Base-by-base conservation (phyloP, 371 early-diverging fungal species). In the Mucor velutinosus region DNA sequence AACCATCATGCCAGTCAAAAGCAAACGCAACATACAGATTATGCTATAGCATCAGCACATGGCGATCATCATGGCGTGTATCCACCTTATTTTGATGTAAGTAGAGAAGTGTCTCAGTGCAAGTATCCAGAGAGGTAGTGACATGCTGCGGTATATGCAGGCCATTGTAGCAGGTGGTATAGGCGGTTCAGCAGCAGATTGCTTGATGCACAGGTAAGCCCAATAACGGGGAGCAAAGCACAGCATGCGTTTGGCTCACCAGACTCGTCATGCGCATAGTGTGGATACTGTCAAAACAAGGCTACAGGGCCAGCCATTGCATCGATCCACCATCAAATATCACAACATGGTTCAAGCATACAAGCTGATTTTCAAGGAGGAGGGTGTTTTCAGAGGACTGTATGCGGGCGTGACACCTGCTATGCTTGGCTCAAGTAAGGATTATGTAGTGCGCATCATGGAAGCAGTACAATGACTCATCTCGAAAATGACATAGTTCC, bases 221-320 rank as follows among this genome's bases (percentile, higher is more conserved):
- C 7, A 3, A 7, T 30, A 10, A 57, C 29, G 27, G 2, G 17
- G 29, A 29, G 4, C 17, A 25, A 7, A 8, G 8, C 29, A 2
- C 29, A 1, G n/a, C 7, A 8, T 23, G 51, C 32, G 41, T 33
- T 33, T 33, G 4, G 0, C 30, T 32, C 3, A 56, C 8, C 5
- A 27, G 33, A 32, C 35, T 29, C 56, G 53, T n/a, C n/a, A n/a
- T n/a, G n/a, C n/a, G n/a, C 57, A 45, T 72, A 51, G 88, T 65
- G 85, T 89, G 25, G 94, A 93, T 75, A 92, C 92, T 7, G 90
- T 93, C 60, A 93, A 93, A 72, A 93, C 94, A 17, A 83, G 92
- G 35, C 70, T 93, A 64, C 90, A 89, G 68, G 89, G 90, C 25
- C 88, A 89, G 69, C 87, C 87, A 37, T 14, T 37, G 14, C 7